Base-by-base conservation (phyloP, 345 rosid species). In the Brassica incana region DNA sequence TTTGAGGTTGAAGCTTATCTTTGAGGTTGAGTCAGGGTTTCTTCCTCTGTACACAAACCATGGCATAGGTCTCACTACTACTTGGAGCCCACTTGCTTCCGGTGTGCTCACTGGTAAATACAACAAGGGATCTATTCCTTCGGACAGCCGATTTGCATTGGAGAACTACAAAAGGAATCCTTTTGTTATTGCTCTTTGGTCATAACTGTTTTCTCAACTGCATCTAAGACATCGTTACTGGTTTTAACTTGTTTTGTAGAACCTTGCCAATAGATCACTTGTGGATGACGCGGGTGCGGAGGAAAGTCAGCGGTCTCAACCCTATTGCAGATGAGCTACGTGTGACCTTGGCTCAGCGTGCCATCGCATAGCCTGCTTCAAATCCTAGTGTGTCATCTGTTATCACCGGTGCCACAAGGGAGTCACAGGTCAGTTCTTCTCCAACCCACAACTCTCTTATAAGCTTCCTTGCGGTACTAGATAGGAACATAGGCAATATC, bases 271-370 rank as follows among this genome's bases (percentile, higher is more conserved):
- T 80, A 90, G 98, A 25, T 90, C 98, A 18, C 85, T 95, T 80
- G 89, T 88, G 40, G 99, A 95, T 85, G 98, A 95, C 68, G 95
- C n/a, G n/a, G n/a, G n/a, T 90, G 79, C 85, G 91, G 89, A 91
- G 72, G 84, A 95, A 95, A 86, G 98, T 93, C 11, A 89, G 90
- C 61, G 97, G 90, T 50, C 87, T 95, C 82, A 95, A 95, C 85
- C 98, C 98, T 20, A 89, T 95, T 80, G 98, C 99, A 23, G 99
- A 95, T 85, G 99, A 95, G 81, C 90, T 95, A 32, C 98, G 98
- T 64, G 98, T 93, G 32, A 86, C 98, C 18, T 84, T 91, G 67
- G 89, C 99, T 85, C 99, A 95, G 83, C 96, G 93, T 73, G 90
- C 98, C 6, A 91, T 95, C 80, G 99, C 98, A 3, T 95, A 98